Evolutionary conservation across 495 filamentous ascomycete genomes (phyloP), one percentile per base, ranked within the genome.

Genomic region (Pyrenopolyporus hunteri): DNA sequence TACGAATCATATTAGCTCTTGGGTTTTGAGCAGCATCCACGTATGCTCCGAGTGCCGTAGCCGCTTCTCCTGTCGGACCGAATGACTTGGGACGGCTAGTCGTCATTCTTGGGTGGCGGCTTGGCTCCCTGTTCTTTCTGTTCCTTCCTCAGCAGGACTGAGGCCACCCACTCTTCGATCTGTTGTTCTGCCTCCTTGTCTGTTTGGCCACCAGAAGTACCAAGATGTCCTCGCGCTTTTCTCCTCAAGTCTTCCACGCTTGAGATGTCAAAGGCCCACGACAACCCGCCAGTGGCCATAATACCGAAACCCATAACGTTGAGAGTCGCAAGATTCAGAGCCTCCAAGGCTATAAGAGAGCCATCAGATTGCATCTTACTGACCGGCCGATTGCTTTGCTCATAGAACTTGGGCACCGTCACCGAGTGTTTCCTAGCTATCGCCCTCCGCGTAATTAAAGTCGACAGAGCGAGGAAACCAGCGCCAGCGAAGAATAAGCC

Each of bases 271-370:
- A 93, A 79, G 0, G 83, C 85, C 80, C 83, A 94, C 22, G 87
- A 67, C 23, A 82, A 58, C 0, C 85, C 91, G 4, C 92, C 92
- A 6, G 76, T 76, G 10, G 74, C 67, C 83, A 90, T 85, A 73
- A 94, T 86, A 8, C 77, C 81, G 33, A 91, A 82, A 52, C 84
- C 87, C 19, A 87, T 19, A 3, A 91, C 87, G 63, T 94, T 93
- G 53, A 96, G 76, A 0, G 91, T 94, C 0, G 92, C 92, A n/a
- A 96, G 71, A 45, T 84, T 87, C 8, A 97, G 76, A 4, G 92
- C 92, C 70, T 93, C 86, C 36, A 91, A 69, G 0, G 92, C 92
- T 16, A 93, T 84, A 23, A 83, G 58, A 20, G 64, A 60, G 63
- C 42, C 66, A 66, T 67, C 58, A 63, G 65, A 64, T 23, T 33